These are phyloP conservation scores for Tephrocybe rancida DNA, from an alignment of 768 basidiomycete species.

Conservation along the genomic window DNA sequence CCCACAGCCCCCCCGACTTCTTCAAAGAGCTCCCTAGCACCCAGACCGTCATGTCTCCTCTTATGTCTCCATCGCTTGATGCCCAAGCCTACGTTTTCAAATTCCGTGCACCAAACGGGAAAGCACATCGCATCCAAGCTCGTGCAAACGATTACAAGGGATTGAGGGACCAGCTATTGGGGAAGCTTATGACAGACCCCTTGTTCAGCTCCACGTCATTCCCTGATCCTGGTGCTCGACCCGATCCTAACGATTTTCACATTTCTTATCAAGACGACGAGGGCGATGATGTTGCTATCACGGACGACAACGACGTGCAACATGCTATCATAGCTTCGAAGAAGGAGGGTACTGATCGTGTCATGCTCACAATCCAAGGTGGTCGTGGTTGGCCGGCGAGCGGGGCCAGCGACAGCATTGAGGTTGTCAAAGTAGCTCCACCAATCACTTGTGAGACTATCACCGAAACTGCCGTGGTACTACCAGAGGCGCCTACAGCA, in stretches of 20 bases:
- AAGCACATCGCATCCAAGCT: slow-evolving; percentile 4
- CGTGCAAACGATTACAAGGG: slow-evolving; percentile 2
- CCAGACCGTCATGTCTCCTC: not conserved
- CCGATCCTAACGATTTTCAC: slow-evolving; percentile 3
- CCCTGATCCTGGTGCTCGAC: not conserved
- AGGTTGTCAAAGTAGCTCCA: not conserved
- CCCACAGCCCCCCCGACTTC: not conserved
- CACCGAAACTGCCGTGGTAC: not conserved
- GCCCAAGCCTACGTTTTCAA: slow-evolving; percentile 1
- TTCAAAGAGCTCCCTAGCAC: not conserved
- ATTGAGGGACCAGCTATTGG: not conserved
- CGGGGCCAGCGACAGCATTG: not conserved
- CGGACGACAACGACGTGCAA: not conserved
- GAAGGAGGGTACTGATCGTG: slow-evolving; percentile 1
- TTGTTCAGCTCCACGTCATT: not conserved
- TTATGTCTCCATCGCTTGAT: not conserved
- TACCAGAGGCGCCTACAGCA: not conserved
- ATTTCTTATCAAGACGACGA: slow-evolving; percentile 6
- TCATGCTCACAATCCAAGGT: not conserved
- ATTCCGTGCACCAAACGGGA: slow-evolving; percentile 1
- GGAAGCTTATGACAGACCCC: slow-evolving; percentile 3
- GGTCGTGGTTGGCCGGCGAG: not conserved
- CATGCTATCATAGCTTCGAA: slow-evolving; percentile 1
- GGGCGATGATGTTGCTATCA: slow-evolving; percentile 4
- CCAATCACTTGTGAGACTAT: not conserved